These are phyloP conservation scores for Micractinium sp. DNA, from an alignment of 139 green algal genomes.

Conservation along the genomic window DNA sequence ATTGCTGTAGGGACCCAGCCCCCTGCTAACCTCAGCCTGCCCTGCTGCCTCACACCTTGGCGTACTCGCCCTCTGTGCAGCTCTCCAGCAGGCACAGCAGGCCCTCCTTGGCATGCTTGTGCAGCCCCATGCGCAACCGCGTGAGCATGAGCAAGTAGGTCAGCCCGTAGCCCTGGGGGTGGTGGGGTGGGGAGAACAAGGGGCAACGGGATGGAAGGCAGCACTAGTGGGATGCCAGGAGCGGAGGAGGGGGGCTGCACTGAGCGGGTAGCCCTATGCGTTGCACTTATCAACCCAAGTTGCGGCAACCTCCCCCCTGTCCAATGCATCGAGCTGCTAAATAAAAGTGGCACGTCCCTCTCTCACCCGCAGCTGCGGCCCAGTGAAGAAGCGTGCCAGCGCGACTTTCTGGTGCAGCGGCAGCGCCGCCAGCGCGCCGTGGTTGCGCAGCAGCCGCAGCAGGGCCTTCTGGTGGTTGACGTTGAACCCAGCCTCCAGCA, in stretches of 20 bases:
- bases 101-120: slow-evolving; percentile 69
- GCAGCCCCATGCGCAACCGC: slow-evolving; percentile 37
- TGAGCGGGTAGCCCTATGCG: no score
- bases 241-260: no score
- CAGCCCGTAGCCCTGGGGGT: slow-evolving; percentile 30
- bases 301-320: no score
- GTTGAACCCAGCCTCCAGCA: slow-evolving; percentile 65
- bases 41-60: no score
- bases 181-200: no score
- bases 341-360: no score
- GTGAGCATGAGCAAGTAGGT: slow-evolving; percentile 33
- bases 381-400: slow-evolving; percentile 35
- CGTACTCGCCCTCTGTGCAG: slow-evolving; percentile 47
- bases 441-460: slow-evolving; percentile 64
- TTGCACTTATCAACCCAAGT: no score
- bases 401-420: slow-evolving; percentile 25
- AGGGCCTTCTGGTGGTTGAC: slow-evolving; percentile 61
- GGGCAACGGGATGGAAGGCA: no score
- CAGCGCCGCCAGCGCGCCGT: slow-evolving; percentile 46
- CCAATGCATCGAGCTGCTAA: not conserved
- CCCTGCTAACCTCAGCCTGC: no score
- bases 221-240: no score
- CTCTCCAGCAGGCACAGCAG: slow-evolving; percentile 66
- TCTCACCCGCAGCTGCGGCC: slow-evolving; percentile 10
- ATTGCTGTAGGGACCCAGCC: no score